Conservation (phyloP, 202 grass and related monocot genomes). For the Panicum hallii region DNA sequence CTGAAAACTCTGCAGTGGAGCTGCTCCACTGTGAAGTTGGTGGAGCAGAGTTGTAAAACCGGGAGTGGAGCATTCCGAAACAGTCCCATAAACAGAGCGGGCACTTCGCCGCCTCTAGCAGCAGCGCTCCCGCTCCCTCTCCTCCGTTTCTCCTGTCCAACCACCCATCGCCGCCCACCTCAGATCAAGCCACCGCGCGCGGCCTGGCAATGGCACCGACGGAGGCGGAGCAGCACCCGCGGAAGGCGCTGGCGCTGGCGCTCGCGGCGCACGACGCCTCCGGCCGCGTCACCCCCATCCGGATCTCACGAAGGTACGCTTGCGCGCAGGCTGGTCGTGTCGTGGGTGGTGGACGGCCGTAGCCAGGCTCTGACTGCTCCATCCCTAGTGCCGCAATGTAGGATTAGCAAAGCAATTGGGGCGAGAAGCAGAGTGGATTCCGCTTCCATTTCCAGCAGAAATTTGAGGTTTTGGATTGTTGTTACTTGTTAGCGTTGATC, state of each 20-base stretch:
- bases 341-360: background rate
- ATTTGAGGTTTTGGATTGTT: background rate
- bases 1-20: too few species aligned
- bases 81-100: constrained; percentile 11
- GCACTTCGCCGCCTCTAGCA: background rate
- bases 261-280: constrained; percentile 74
- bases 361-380: background rate
- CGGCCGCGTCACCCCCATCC: constrained; percentile 67
- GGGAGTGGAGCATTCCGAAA: too few species aligned
- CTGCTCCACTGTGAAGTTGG: too few species aligned
- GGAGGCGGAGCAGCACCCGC: constrained; percentile 46
- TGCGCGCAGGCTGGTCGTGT: background rate
- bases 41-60: too few species aligned
- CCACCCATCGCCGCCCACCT: background rate
- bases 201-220: constrained; percentile 43
- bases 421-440: background rate
- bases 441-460: background rate
- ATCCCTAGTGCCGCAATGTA: background rate
- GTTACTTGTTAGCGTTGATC: background rate
- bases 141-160: background rate
- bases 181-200: background rate
- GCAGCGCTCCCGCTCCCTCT: background rate
- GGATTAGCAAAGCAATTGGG: background rate
- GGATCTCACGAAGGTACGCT: constrained; percentile 74
- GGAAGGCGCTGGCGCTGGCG: constrained; percentile 61